A percentile compares a stretch with the other conserved stretches of the same genome.
These are phyloP conservation scores for Coemansia sp. DNA, from an alignment of 192 early-diverging fungal species.

Conservation along the genomic window DNA sequence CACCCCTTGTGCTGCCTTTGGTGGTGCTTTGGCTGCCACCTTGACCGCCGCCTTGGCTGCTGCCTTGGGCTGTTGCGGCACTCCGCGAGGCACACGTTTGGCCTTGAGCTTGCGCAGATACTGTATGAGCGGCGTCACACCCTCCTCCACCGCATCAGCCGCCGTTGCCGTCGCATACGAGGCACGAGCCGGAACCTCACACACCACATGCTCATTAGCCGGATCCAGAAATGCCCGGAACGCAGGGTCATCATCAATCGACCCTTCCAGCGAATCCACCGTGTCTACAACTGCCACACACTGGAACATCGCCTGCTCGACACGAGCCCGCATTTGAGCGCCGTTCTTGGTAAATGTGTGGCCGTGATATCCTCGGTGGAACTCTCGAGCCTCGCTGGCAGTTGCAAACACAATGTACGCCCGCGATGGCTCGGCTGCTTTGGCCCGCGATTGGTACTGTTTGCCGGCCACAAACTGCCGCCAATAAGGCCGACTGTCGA, in stretches of 20 bases:
- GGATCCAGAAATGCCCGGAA: constrained; percentile 31
- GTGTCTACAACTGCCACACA: constrained; percentile 9
- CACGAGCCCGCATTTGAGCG: constrained; percentile 15
- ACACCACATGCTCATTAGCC: not conserved
- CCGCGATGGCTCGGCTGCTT: constrained; percentile 29
- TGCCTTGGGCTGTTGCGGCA: not conserved
- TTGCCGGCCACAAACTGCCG: constrained; percentile 38
- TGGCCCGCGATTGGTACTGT: constrained; percentile 30
- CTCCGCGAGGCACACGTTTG: not conserved
- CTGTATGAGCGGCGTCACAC: constrained; percentile 32
- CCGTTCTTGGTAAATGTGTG: constrained; percentile 42
- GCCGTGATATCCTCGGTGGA: constrained; percentile 40
- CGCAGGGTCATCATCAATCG: constrained; percentile 30
- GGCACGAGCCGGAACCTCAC: not conserved
- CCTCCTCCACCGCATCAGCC: constrained; percentile 5
- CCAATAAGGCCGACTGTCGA: constrained; percentile 48
- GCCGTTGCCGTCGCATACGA: constrained; percentile 35
- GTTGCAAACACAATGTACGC: constrained; percentile 47
- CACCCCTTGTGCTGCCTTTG: constrained; percentile 2
- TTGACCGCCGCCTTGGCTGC: not conserved
- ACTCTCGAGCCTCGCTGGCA: constrained; percentile 31
- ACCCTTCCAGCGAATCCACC: constrained; percentile 21
- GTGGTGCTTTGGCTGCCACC: constrained; percentile 1
- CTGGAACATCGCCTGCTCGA: constrained; percentile 43
- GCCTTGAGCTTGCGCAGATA: constrained; percentile 42